These are phyloP conservation scores for Epichloe coenophiala DNA, from an alignment of 2,329 filamentous ascomycete species.

Conservation along the genomic window DNA sequence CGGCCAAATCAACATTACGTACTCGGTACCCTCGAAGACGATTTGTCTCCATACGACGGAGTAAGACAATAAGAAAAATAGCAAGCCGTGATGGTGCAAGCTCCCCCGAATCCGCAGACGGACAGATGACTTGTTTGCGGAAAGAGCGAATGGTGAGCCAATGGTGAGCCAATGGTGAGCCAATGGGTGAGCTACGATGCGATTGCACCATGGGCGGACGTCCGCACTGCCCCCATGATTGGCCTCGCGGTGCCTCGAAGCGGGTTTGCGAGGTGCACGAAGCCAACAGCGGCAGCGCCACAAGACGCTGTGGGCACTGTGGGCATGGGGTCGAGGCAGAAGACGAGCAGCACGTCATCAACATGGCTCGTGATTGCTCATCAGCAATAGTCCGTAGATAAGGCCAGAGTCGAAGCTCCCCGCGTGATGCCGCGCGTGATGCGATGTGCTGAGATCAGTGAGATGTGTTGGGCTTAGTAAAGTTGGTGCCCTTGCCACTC, in stretches of 20 bases:
- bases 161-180: not conserved
- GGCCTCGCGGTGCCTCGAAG: not conserved
- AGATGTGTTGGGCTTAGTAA: too few relatives aligned
- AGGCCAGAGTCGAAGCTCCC: too few relatives aligned
- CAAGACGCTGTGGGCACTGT: not conserved
- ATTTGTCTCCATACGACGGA: too few relatives aligned
- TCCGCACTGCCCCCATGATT: slow-evolving; percentile 1
- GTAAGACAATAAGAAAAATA: too few relatives aligned
- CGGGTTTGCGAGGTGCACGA: not conserved
- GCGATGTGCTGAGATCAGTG: too few relatives aligned
- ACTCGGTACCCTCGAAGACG: not conserved
- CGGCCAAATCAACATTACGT: not conserved
- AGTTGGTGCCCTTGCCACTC: too few relatives aligned
- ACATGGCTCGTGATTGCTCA: slow-evolving; percentile 1
- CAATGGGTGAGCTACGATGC: not conserved
- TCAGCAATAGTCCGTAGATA: too few relatives aligned
- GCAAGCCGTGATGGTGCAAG: not conserved
- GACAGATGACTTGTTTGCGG: not conserved
- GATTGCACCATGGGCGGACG: slow-evolving; percentile 4
- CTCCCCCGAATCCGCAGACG: not conserved
- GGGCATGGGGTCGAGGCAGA: not conserved
- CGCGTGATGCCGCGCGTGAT: too few relatives aligned
- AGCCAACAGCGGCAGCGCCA: slow-evolving; percentile 2
- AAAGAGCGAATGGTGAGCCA: not conserved
- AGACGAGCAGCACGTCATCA: slow-evolving; percentile 2